Conservation (phyloP, 2,329 filamentous ascomycete species). For the Monilinia polystroma region DNA sequence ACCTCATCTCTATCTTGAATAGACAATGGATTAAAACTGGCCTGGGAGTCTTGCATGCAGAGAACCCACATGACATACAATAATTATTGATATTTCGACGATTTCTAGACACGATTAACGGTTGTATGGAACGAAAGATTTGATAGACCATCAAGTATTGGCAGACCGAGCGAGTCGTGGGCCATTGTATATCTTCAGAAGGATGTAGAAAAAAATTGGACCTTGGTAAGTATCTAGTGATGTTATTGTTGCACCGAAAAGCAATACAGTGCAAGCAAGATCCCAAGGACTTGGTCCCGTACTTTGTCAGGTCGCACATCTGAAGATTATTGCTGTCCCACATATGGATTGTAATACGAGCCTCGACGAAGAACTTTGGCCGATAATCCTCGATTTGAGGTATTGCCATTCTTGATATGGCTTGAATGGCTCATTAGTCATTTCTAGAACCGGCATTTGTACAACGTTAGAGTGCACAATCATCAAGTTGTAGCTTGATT, state of each 20-base stretch:
- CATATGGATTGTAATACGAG: constrained; percentile 16
- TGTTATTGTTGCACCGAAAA: constrained; percentile 10
- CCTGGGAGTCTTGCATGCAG: constrained; percentile 2
- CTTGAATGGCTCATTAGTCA: constrained; percentile 9
- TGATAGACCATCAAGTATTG: constrained; percentile 20
- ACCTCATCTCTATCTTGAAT: background rate
- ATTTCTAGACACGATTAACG: constrained; percentile 5
- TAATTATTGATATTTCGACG: constrained; percentile 1
- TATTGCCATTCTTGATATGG: constrained; percentile 9
- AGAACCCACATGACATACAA: constrained; percentile 7
- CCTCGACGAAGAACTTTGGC: constrained; percentile 4
- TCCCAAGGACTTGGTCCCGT: constrained; percentile 22
- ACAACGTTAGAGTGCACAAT: constrained; percentile 12
- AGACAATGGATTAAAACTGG: background rate
- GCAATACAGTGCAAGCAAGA: constrained; percentile 14
- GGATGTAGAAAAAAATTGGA: background rate
- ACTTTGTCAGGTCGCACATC: constrained; percentile 20
- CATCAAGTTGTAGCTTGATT: constrained; percentile 17
- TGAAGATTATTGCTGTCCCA: constrained; percentile 21
- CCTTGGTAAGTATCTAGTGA: background rate
- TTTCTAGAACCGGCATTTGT: constrained; percentile 15
- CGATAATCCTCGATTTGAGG: constrained; percentile 8
- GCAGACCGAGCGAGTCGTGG: background rate
- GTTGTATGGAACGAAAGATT: constrained; percentile 13
- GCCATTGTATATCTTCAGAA: constrained; percentile 7